Conservation (phyloP, 1,139 yeast species). For the Meyerozyma athensensis region DNA sequence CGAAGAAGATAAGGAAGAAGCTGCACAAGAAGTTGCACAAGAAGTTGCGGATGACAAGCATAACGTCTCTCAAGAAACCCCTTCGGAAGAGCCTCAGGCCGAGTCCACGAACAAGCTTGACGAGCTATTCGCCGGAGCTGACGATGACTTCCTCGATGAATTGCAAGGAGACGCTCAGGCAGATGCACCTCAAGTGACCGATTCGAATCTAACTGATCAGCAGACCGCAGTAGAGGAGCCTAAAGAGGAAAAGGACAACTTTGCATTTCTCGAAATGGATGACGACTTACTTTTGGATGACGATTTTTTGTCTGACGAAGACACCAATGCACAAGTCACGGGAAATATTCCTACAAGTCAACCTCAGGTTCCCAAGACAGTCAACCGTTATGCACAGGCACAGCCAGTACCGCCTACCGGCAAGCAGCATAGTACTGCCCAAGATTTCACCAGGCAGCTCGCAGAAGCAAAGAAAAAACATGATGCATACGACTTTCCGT, state of each 20-base stretch:
- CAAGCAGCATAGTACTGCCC: slow-evolving; percentile 7
- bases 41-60: background rate
- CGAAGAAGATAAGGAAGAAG: too few relatives aligned
- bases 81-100: background rate
- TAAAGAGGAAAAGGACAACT: slow-evolving; percentile 1
- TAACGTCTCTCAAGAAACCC: background rate
- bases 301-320: slow-evolving; percentile 19
- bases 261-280: slow-evolving; percentile 44
- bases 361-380: slow-evolving; percentile 4
- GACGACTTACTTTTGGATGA: slow-evolving; percentile 44
- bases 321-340: slow-evolving; percentile 12
- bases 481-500: slow-evolving; percentile 79
- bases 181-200: background rate
- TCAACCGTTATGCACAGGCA: slow-evolving; percentile 3
- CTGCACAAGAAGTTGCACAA: background rate
- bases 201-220: background rate
- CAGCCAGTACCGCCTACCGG: slow-evolving; percentile 3
- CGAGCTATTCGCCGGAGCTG: slow-evolving; percentile 7
- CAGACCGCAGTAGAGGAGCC: background rate
- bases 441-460: slow-evolving; percentile 26
- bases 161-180: slow-evolving; percentile 2
- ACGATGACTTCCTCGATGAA: slow-evolving; percentile 10
- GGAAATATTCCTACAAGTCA: slow-evolving; percentile 12
- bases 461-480: slow-evolving; percentile 51
- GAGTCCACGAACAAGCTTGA: slow-evolving; percentile 3